Percentiles rank a stretch among this genome's conserved stretches.
phyloP scores from a whole-genome alignment of 1,284 basidiomycete genomes.

The Porodaedalea pini region DNA sequence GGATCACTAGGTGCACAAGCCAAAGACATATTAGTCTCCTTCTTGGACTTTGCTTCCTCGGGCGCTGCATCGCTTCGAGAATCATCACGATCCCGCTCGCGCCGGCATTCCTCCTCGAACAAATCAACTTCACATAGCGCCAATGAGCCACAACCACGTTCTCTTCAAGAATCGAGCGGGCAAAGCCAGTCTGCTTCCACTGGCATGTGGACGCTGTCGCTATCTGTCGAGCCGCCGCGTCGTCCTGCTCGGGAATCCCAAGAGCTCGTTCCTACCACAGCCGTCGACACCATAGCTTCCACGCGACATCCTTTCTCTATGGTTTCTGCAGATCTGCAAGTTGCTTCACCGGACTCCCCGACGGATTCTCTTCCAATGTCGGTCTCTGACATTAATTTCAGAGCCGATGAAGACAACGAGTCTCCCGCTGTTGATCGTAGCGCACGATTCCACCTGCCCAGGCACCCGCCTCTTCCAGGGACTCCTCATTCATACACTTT shows the following conservation, averaged over 20 bases:
- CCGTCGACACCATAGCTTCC: slow-evolving; percentile 13
- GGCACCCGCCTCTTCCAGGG: slow-evolving; percentile 18
- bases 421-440: slow-evolving; percentile 3
- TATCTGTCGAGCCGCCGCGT: slow-evolving; percentile 20
- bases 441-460: slow-evolving; percentile 15
- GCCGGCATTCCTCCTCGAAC: slow-evolving; percentile 15
- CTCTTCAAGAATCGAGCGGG: slow-evolving; percentile 14
- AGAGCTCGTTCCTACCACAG: slow-evolving; percentile 11
- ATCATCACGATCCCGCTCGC: slow-evolving; percentile 30
- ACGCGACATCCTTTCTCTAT: slow-evolving; percentile 19
- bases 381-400: slow-evolving; percentile 64
- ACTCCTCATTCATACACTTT: slow-evolving; percentile 17
- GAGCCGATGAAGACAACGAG: slow-evolving; percentile 25
- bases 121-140: slow-evolving; percentile 16
- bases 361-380: slow-evolving; percentile 66
- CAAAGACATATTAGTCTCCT: slow-evolving; percentile 37
- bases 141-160: neutral
- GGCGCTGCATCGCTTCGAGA: slow-evolving; percentile 37
- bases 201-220: slow-evolving; percentile 19
- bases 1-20: slow-evolving; percentile 15
- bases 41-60: slow-evolving; percentile 59
- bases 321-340: slow-evolving; percentile 11
- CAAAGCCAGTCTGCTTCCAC: slow-evolving; percentile 16
- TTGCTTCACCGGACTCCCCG: slow-evolving; percentile 42
- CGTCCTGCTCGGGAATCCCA: slow-evolving; percentile 8